Percentiles rank a stretch among this genome's conserved stretches.
Conservation (phyloP, 2,329 filamentous ascomycete genomes). For the Trematosphaeria pertusa region DNA sequence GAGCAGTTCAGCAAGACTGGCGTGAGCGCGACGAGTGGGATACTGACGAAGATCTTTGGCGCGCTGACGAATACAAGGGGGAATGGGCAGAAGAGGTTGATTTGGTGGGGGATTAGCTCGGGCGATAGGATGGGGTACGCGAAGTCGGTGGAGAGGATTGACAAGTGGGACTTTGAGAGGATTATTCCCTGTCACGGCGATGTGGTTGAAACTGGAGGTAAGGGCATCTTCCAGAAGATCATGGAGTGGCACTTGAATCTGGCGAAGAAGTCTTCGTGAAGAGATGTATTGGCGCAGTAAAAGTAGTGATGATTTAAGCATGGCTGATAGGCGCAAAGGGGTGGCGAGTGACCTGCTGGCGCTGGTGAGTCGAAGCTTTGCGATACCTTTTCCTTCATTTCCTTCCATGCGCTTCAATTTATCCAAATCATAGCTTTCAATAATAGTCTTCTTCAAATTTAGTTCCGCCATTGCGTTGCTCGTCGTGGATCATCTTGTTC, state of each 20-base stretch:
- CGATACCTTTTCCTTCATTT: no score
- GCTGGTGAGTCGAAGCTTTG: no score
- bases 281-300: no score
- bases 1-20: slow-evolving; percentile 76
- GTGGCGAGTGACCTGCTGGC: no score
- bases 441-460: no score
- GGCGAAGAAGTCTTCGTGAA: slow-evolving; percentile 24
- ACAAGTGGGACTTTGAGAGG: slow-evolving; percentile 81
- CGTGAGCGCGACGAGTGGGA: slow-evolving; percentile 61
- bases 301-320: no score
- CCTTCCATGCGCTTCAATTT: no score
- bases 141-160: slow-evolving; percentile 71
- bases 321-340: no score
- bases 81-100: slow-evolving; percentile 78
- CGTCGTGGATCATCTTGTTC: no score
- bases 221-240: slow-evolving; percentile 76
- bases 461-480: no score
- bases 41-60: slow-evolving; percentile 65
- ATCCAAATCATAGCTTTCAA: no score
- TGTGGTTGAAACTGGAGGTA: slow-evolving; percentile 76
- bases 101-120: slow-evolving; percentile 75
- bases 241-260: slow-evolving; percentile 80
- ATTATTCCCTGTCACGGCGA: slow-evolving; percentile 95
- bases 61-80: slow-evolving; percentile 68
- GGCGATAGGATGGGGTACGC: slow-evolving; percentile 73